phyloP scores from a whole-genome alignment of 352 stramenopile genomes.

The Globisporangium splendens region DNA sequence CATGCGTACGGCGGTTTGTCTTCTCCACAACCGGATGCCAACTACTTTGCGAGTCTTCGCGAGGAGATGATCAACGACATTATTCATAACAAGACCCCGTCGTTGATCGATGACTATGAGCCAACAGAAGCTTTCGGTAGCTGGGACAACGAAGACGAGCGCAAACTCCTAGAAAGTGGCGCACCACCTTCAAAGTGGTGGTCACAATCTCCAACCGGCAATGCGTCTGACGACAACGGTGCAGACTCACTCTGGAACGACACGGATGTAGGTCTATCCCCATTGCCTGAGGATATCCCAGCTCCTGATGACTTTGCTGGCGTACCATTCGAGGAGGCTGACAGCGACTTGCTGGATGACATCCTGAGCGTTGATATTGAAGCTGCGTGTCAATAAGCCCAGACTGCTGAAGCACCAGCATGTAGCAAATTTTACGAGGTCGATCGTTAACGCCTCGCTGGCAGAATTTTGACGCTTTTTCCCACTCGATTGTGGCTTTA shows the following conservation, averaged over 20 bases:
- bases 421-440: no score
- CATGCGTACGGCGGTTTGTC: constrained; percentile 63
- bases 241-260: constrained; percentile 16
- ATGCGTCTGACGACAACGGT: constrained; percentile 12
- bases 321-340: constrained; percentile 5
- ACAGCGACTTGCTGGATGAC: constrained; percentile 37
- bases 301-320: constrained; percentile 37
- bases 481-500: background rate
- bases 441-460: background rate
- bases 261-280: background rate
- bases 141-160: constrained; percentile 41
- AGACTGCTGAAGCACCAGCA: no score
- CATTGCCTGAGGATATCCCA: constrained; percentile 24
- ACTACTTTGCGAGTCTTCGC: constrained; percentile 40
- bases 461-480: background rate
- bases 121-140: constrained; percentile 17
- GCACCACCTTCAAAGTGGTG: constrained; percentile 49
- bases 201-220: constrained; percentile 20
- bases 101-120: constrained; percentile 46
- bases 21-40: constrained; percentile 24
- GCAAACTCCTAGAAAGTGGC: constrained; percentile 34
- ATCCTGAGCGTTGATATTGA: constrained; percentile 55
- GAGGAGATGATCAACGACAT: constrained; percentile 55
- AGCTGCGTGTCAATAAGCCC: constrained; percentile 15
- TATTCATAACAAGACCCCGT: constrained; percentile 36